Percentiles rank a stretch among this genome's conserved stretches.
Evolutionary conservation across 2,329 filamentous ascomycete genomes (phyloP).

Genomic region (Phialophora macrospora): DNA sequence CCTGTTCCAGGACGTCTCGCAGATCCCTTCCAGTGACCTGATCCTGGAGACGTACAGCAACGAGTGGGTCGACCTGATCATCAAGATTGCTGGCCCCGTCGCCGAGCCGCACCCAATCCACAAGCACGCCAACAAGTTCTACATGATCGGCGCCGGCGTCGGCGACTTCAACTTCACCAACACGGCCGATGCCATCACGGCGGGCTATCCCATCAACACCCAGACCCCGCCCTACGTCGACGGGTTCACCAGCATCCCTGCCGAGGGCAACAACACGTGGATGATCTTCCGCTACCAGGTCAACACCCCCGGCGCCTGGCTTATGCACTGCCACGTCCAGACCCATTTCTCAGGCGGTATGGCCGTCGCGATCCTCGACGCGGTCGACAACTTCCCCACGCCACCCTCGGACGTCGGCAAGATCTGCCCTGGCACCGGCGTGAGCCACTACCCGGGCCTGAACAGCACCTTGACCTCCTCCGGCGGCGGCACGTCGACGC

Average conservation of each 20-base stretch:
- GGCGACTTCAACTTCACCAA: constrained; percentile 59
- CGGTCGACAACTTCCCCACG: constrained; percentile 43
- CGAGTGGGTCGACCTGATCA: constrained; percentile 63
- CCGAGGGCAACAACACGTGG: constrained; percentile 49
- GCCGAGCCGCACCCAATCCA: constrained; percentile 66
- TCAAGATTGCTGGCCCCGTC: constrained; percentile 51
- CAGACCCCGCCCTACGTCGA: constrained; percentile 61
- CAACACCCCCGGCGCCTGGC: constrained; percentile 59
- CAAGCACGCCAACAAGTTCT: constrained; percentile 68
- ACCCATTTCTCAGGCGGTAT: constrained; percentile 62
- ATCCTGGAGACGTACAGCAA: constrained; percentile 55
- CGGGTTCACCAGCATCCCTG: constrained; percentile 48
- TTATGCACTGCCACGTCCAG: constrained; percentile 63
- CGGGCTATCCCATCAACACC: constrained; percentile 61
- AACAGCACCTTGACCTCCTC: background rate
- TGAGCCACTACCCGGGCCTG: constrained; percentile 36
- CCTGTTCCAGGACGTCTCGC: constrained; percentile 52
- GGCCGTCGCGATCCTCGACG: constrained; percentile 57
- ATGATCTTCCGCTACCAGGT: constrained; percentile 60
- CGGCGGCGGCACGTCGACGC: constrained; percentile 1
- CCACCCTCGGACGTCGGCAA: constrained; percentile 36
- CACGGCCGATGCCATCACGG: constrained; percentile 55
- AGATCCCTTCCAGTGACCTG: constrained; percentile 50
- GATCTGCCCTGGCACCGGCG: constrained; percentile 33
- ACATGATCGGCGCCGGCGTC: constrained; percentile 58